phyloP scores from a whole-genome alignment of 2,329 filamentous ascomycete species.

The Cladosporium oxysporum region DNA sequence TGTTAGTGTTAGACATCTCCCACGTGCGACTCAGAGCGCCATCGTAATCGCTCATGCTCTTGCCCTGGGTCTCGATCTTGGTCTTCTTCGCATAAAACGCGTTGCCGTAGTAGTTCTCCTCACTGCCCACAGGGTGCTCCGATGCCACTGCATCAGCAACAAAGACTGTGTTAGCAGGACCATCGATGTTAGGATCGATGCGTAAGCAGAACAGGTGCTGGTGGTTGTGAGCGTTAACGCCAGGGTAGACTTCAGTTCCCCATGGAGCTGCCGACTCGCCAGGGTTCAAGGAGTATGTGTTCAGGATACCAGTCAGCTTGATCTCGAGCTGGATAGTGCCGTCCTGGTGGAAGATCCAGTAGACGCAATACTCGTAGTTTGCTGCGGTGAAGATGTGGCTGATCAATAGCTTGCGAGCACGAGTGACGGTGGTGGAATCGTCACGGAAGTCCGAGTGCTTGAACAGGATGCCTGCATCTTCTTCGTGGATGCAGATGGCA shows the following conservation, averaged over 20 bases:
- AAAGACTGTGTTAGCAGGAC: slow-evolving; percentile 80
- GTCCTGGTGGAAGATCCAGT: slow-evolving; percentile 92
- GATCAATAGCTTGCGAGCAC: slow-evolving; percentile 80
- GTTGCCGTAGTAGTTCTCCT: slow-evolving; percentile 86
- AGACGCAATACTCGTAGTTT: slow-evolving; percentile 87
- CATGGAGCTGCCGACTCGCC: slow-evolving; percentile 82
- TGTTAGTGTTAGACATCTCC: slow-evolving; percentile 80
- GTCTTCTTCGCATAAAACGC: slow-evolving; percentile 86
- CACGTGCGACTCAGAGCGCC: slow-evolving; percentile 77
- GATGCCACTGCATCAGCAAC: slow-evolving; percentile 74
- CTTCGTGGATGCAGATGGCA: slow-evolving; percentile 92
- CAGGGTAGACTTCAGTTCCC: slow-evolving; percentile 88
- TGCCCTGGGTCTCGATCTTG: slow-evolving; percentile 68
- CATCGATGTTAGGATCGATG: slow-evolving; percentile 84
- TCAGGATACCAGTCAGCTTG: slow-evolving; percentile 85
- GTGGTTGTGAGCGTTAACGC: slow-evolving; percentile 93
- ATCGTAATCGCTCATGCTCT: slow-evolving; percentile 77
- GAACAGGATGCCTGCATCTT: slow-evolving; percentile 88
- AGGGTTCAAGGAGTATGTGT: slow-evolving; percentile 80
- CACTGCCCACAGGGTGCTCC: slow-evolving; percentile 73
- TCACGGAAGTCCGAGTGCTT: slow-evolving; percentile 89
- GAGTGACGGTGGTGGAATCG: slow-evolving; percentile 80
- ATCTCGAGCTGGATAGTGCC: slow-evolving; percentile 90
- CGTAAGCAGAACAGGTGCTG: slow-evolving; percentile 93
- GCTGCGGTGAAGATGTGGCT: slow-evolving; percentile 93